phyloP scores from a whole-genome alignment of 768 basidiomycete species.

The Boletus speciosus region DNA sequence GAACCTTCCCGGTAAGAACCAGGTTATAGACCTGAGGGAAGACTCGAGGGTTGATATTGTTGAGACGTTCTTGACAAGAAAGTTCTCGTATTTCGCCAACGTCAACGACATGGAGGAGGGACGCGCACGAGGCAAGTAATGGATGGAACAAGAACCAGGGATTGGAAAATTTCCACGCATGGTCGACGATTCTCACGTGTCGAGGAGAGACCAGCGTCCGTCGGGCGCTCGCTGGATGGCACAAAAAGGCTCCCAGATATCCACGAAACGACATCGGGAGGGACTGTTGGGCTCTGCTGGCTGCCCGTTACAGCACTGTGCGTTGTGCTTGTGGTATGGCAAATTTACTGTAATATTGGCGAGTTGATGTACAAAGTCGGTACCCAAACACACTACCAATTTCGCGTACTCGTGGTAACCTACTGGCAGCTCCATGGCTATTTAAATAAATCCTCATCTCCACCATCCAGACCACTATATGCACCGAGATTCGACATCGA shows the following conservation, averaged over 20 bases:
- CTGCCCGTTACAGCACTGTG: not conserved
- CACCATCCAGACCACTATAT: conserved; percentile 15
- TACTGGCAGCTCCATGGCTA: not conserved
- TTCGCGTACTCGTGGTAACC: conserved; percentile 17
- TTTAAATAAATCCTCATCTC: conserved; percentile 5
- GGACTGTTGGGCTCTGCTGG: not conserved
- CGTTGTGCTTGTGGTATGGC: no score
- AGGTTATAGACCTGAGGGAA: conserved; percentile 83
- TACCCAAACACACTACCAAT: conserved; percentile 18
- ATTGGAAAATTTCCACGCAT: conserved; percentile 6
- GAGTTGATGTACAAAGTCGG: conserved; percentile 25
- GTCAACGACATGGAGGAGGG: conserved; percentile 51
- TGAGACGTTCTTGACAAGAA: conserved; percentile 80
- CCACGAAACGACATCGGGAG: no score
- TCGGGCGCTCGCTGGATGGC: not conserved
- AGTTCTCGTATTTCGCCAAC: conserved; percentile 72
- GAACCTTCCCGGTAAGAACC: conserved; percentile 95
- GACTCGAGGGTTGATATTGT: conserved; percentile 88
- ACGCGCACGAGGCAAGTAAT: not conserved
- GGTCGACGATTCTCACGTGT: not conserved
- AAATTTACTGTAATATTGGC: not conserved
- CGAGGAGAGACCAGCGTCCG: not conserved
- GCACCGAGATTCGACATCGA: conserved; percentile 23
- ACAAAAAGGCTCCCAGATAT: not conserved
- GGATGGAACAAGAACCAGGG: not conserved